Evolutionary conservation across 2,329 filamentous ascomycete genomes (phyloP), one percentile per base, ranked within the genome.

Genomic region (Aureobasidium sp.): DNA sequence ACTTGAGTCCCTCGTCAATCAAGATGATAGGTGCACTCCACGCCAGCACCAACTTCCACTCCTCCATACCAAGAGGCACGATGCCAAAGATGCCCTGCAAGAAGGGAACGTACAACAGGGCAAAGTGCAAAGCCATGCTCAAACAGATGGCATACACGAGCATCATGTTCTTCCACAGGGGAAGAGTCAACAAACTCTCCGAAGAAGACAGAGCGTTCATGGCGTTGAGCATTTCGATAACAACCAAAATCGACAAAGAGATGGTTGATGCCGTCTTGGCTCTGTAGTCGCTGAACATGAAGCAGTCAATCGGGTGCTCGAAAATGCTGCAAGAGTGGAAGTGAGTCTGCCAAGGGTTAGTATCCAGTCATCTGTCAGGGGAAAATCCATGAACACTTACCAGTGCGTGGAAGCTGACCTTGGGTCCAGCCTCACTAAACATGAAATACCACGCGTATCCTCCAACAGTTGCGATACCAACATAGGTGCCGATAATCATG

Each of bases 361-460:
- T 45, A 63, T 47, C 2, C 40, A 21, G 13, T 13, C 25, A 37
- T n/a, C 15, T 19, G 1, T 2, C 27, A 27, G 4, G 31, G 33
- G 27, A 9, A 15, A 15, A 40, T 50, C 6, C 4, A 19, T 29
- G 7, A 31, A 33, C 23, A 74, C 78, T 74, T 74, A 82, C 79
- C 66, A 99, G 80, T 72, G 99, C 90, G 74, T 83, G 88, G 78
- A 97, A 96, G 64, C 80, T 85, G 75, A 99, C 95, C 74, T 95
- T 89, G 25, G 94, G 94, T 0, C 94, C 94, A 66, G 86, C 84
- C 9, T 85, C 77, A 78, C 97, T 93, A 80, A 88, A 96, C 88
- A 99, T 92, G 80, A 97, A 99, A 90, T 91, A 99, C 94, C 94
- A 99, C n/a, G 90, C 93, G 71, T 99, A 99, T 47, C 95, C 94